Base-by-base conservation (phyloP, 1,284 basidiomycete genomes). In the Sanghuangporus weigelae region DNA sequence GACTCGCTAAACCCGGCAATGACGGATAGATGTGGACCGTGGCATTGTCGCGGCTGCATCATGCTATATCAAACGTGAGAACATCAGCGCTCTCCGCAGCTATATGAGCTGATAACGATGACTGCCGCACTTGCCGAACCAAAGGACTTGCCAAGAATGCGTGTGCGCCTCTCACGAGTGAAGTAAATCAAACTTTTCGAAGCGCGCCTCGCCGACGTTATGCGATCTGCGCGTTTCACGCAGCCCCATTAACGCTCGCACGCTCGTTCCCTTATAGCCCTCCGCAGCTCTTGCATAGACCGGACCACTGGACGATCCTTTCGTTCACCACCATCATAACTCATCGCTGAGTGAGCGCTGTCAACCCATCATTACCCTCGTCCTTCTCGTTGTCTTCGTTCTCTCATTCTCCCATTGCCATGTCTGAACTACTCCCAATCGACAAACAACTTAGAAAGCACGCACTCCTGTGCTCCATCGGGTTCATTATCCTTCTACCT, bases 401-500 rank as follows among this genome's bases (percentile, higher is more conserved):
- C 21, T 23, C 8, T 59, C 53, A 42, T 53, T 48, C n/a, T 58
- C 26, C 10, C 26, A 26, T 51, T 50, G 21, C 38, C 49, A 58
- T 61, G 60, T 55, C 60, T 44, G 51, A 51, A 38, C 16, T 64
- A 11, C 21, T n/a, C 31, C 23, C n/a, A 10, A 39, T 46, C 21
- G 68, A 71, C 44, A 56, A 66, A 50, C 67, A 74, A 55, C 74
- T 75, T 5, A 75, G 72, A 64, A 77, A 71, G 11, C 85, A 87
- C 73, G 84, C 81, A 5, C 73, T 83, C n/a, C 73, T 84, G 40
- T 79, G 78, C 51, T 73, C 77, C 2, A 70, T 83, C 48, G 85
- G 83, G 1, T 86, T 87, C 68, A 75, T 89, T 66, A 73, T 89
- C 55, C 69, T 88, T 2, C 74, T 89, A 0, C 87, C 87, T 1